Conservation (phyloP, 2,329 filamentous ascomycete species). For the Xenoacremonium recifei region DNA sequence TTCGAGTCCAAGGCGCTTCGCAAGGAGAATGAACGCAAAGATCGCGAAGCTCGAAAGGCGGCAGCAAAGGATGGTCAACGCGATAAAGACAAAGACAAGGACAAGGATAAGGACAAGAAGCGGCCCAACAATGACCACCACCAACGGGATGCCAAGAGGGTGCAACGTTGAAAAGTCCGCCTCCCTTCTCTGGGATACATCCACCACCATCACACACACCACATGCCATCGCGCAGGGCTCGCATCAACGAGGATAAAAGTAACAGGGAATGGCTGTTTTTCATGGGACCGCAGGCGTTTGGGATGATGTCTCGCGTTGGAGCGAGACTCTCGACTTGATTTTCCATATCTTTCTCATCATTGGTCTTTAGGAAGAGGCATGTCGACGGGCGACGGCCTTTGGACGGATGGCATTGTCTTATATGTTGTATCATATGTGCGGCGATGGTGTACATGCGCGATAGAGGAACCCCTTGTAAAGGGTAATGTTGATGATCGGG, state of each 20-base stretch:
- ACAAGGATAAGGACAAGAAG: slow-evolving; percentile 40
- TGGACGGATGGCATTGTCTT: background rate
- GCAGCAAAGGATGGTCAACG: slow-evolving; percentile 36
- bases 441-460: background rate
- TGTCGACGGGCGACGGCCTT: too few species aligned
- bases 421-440: background rate
- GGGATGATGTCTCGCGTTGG: too few species aligned
- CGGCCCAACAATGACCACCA: slow-evolving; percentile 30
- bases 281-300: too few species aligned
- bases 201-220: too few species aligned
- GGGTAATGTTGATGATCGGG: background rate
- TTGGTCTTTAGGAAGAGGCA: too few species aligned
- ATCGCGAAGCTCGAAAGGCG: slow-evolving; percentile 50
- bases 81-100: slow-evolving; percentile 1
- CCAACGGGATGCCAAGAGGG: slow-evolving; percentile 33
- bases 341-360: too few species aligned
- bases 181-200: too few species aligned
- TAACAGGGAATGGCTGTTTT: too few species aligned
- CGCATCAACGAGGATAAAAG: too few species aligned
- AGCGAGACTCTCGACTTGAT: too few species aligned
- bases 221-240: too few species aligned
- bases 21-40: slow-evolving; percentile 77
- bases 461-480: background rate
- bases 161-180: too few species aligned
- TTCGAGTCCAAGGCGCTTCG: slow-evolving; percentile 94